phyloP scores from a whole-genome alignment of 345 rosid species.

The Raphanus raphanistrum region DNA sequence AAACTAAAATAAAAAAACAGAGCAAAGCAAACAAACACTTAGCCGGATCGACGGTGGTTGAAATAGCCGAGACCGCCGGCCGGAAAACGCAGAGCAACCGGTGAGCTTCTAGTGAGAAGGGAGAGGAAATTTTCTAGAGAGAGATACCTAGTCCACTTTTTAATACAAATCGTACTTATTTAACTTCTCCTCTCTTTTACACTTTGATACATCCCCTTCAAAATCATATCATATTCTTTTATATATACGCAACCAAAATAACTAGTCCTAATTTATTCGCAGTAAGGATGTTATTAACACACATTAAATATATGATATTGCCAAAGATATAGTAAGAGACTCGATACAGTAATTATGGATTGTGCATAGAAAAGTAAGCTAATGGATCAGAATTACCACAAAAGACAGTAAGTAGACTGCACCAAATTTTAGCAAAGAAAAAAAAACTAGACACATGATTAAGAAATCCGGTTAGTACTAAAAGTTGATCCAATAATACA shows the following conservation, averaged over 20 bases:
- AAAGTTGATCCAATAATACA: not conserved
- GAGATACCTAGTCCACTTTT: no score
- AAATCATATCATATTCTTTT: constrained; percentile 3
- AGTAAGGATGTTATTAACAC: not conserved
- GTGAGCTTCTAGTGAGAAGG: no score
- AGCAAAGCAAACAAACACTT: no score
- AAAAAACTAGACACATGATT: no score
- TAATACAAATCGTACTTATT: no score
- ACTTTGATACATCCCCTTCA: constrained; percentile 36
- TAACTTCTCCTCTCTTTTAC: constrained; percentile 9
- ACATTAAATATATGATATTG: not conserved
- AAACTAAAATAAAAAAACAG: no score
- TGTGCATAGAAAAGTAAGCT: not conserved
- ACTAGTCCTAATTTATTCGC: not conserved
- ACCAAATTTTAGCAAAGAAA: no score
- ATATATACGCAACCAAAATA: not conserved
- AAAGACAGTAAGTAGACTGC: not conserved
- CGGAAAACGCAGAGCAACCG: no score
- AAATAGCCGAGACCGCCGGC: no score
- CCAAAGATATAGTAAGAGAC: not conserved
- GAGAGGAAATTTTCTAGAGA: no score
- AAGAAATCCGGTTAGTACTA: not conserved
- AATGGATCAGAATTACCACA: not conserved
- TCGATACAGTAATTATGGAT: not conserved
- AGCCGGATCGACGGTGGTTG: no score